A percentile compares a stretch with the other conserved stretches of the same genome.
Evolutionary conservation across 371 early-diverging fungal species (phyloP).

Genomic region (Mortierella sp.): DNA sequence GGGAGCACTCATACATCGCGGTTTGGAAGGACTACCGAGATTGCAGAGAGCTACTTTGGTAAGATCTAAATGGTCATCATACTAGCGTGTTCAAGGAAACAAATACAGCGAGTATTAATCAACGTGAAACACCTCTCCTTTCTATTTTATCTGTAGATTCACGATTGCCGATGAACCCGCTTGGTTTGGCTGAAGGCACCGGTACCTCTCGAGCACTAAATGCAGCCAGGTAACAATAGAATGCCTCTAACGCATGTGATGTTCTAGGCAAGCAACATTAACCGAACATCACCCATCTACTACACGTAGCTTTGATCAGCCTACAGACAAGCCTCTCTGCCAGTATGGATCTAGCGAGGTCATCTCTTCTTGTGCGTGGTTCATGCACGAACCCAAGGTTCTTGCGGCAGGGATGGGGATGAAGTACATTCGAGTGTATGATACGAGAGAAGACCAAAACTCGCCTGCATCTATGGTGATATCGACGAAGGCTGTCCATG

Average conservation of each 20-base stretch:
- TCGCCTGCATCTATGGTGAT: slow-evolving; percentile 60
- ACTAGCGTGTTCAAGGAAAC: background rate
- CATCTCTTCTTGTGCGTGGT: slow-evolving; percentile 81
- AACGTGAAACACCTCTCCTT: background rate
- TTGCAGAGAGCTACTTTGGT: slow-evolving; percentile 49
- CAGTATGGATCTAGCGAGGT: slow-evolving; percentile 81
- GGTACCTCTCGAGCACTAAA: slow-evolving; percentile 38
- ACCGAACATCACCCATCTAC: too few species aligned
- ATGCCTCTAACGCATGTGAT: too few species aligned
- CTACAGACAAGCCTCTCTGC: slow-evolving; percentile 58
- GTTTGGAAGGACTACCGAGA: slow-evolving; percentile 34
- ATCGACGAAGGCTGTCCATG: slow-evolving; percentile 79
- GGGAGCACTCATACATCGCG: too few species aligned
- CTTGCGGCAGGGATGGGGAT: slow-evolving; percentile 82
- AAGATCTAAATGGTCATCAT: background rate
- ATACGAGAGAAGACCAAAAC: slow-evolving; percentile 65
- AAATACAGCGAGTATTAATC: too few species aligned
- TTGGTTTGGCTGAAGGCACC: slow-evolving; percentile 42
- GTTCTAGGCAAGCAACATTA: too few species aligned
- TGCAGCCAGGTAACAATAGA: slow-evolving; percentile 27
- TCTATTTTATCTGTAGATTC: slow-evolving; percentile 9
- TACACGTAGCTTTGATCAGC: slow-evolving; percentile 27
- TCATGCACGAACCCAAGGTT: slow-evolving; percentile 59
- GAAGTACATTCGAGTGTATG: slow-evolving; percentile 79
- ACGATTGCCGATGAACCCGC: slow-evolving; percentile 49